Conservation (phyloP, 1,139 yeast species). For the Dujonia santamariae region DNA sequence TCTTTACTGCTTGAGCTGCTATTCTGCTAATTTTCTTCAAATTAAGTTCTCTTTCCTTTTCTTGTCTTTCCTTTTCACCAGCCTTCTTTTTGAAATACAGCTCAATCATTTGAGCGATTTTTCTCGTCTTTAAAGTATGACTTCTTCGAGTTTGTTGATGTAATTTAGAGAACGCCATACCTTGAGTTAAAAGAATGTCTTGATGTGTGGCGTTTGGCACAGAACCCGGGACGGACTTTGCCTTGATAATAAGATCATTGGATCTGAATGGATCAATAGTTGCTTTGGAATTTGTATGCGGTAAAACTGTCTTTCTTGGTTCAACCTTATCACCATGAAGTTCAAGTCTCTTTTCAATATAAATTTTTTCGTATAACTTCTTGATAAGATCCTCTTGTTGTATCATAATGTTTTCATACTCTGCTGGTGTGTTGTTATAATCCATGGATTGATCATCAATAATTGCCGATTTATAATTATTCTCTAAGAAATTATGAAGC, state of each 20-base stretch:
- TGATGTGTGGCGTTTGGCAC: constrained; percentile 51
- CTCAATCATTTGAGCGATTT: constrained; percentile 79
- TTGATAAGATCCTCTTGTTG: constrained; percentile 32
- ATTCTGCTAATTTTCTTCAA: constrained; percentile 69
- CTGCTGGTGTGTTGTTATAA: constrained; percentile 31
- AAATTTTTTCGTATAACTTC: constrained; percentile 29
- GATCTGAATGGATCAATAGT: constrained; percentile 40
- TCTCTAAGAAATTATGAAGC: constrained; percentile 52
- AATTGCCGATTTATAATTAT: constrained; percentile 43
- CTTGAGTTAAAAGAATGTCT: constrained; percentile 78
- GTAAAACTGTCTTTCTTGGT: constrained; percentile 41
- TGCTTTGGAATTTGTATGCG: constrained; percentile 42
- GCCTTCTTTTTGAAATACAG: constrained; percentile 80
- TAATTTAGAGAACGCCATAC: constrained; percentile 65
- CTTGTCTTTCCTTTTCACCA: constrained; percentile 84
- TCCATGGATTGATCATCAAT: constrained; percentile 39
- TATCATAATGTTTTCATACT: constrained; percentile 26
- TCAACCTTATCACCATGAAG: constrained; percentile 44
- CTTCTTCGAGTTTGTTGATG: constrained; percentile 66
- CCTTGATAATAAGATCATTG: constrained; percentile 33
- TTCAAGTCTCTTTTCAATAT: constrained; percentile 35
- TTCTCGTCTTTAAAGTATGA: constrained; percentile 67
- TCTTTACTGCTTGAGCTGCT: constrained; percentile 81
- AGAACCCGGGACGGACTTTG: constrained; percentile 36
- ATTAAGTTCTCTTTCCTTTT: constrained; percentile 66